These are phyloP conservation scores for Sporobolomyces phaffii DNA, from an alignment of 768 basidiomycete species.

Conservation along the genomic window DNA sequence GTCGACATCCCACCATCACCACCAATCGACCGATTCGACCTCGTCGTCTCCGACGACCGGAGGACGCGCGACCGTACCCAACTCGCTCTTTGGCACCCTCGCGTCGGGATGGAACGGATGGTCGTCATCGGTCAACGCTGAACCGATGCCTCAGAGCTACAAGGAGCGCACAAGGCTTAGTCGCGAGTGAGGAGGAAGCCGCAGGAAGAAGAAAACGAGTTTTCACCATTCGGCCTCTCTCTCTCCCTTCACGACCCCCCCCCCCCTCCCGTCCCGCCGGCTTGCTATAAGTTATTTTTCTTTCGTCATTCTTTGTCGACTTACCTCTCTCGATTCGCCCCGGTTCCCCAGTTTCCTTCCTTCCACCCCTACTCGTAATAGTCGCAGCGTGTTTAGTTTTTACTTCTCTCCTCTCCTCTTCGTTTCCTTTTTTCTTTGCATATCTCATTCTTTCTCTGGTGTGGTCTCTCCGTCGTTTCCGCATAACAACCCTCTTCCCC, in stretches of 20 bases:
- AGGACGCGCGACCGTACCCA: not conserved
- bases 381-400: constrained; percentile 3
- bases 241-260: no score
- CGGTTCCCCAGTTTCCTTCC: no score
- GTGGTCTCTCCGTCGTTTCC: not conserved
- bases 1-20: not conserved
- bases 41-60: not conserved
- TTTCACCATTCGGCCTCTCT: no score
- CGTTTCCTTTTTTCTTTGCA: not conserved
- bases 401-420: not conserved
- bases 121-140: not conserved
- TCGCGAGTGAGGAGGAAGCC: not conserved
- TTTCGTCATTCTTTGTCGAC: no score
- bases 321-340: no score
- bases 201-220: no score
- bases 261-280: no score
- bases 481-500: no score
- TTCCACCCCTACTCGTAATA: no score
- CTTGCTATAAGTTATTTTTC: no score
- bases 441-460: not conserved
- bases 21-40: not conserved
- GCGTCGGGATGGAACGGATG: constrained; percentile 1
- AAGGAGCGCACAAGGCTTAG: not conserved
- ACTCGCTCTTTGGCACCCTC: constrained; percentile 7
- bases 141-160: constrained; percentile 5